Evolutionary conservation across 768 basidiomycete species (phyloP).

Genomic region (Heimioporus sp.): DNA sequence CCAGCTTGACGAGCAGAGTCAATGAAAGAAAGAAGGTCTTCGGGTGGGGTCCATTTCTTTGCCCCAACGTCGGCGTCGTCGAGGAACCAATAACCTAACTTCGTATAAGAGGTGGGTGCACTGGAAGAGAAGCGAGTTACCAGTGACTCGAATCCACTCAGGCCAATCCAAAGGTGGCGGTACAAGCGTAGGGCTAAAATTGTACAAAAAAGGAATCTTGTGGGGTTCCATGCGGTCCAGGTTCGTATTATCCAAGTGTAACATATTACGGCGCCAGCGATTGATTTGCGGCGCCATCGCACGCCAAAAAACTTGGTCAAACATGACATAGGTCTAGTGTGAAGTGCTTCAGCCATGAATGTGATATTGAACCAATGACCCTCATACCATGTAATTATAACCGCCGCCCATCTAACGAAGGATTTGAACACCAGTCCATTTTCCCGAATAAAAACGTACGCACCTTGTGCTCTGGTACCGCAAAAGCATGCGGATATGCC

Average conservation of each 20-base stretch:
- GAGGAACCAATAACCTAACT: slow-evolving; percentile 92
- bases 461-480: slow-evolving; percentile 93
- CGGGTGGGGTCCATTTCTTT: slow-evolving; percentile 87
- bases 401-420: slow-evolving; percentile 80
- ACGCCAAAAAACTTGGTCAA: slow-evolving; percentile 97
- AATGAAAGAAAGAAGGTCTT: slow-evolving; percentile 79
- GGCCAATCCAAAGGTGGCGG: slow-evolving; percentile 98
- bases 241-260: slow-evolving; percentile 77
- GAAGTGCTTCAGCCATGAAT: not conserved
- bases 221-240: slow-evolving; percentile 96
- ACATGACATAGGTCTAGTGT: slow-evolving; percentile 86
- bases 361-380: not conserved
- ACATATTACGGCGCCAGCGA: slow-evolving; percentile 78
- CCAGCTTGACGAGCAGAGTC: slow-evolving; percentile 66
- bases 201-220: slow-evolving; percentile 97
- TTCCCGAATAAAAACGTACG: slow-evolving; percentile 9
- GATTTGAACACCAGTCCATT: slow-evolving; percentile 12
- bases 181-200: slow-evolving; percentile 89
- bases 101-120: slow-evolving; percentile 6
- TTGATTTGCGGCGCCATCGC: slow-evolving; percentile 94
- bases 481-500: slow-evolving; percentile 97
- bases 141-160: slow-evolving; percentile 95
- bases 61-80: slow-evolving; percentile 87
- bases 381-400: slow-evolving; percentile 94
- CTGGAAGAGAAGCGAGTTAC: slow-evolving; percentile 35